These are phyloP conservation scores for Epicoccum nigrum DNA, from an alignment of 2,329 filamentous ascomycete species.

Conservation along the genomic window DNA sequence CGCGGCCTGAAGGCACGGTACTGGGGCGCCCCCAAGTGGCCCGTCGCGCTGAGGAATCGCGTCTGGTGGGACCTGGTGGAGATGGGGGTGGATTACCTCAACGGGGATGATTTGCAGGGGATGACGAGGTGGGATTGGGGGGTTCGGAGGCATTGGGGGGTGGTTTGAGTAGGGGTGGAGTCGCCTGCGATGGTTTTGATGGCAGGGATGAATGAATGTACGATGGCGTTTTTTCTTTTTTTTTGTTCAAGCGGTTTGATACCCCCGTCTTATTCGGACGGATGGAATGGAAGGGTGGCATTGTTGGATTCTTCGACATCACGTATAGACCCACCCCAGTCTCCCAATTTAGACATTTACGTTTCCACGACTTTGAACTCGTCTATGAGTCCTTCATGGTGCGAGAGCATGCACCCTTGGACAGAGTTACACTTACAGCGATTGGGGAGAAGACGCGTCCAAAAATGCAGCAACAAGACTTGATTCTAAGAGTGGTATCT, in stretches of 20 bases:
- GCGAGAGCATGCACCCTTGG: too few species aligned
- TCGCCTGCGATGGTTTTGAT: not conserved
- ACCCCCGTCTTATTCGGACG: too few species aligned
- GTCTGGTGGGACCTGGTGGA: slow-evolving; percentile 61
- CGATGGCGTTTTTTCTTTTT: slow-evolving; percentile 14
- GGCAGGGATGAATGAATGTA: not conserved
- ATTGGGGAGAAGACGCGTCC: too few species aligned
- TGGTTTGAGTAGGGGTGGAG: slow-evolving; percentile 23
- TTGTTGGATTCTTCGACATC: too few species aligned
- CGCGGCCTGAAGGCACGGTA: slow-evolving; percentile 63
- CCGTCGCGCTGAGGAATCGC: slow-evolving; percentile 58
- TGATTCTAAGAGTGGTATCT: slow-evolving; percentile 11
- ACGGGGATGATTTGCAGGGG: slow-evolving; percentile 62
- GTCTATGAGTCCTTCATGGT: too few species aligned
- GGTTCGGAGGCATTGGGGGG: slow-evolving; percentile 30
- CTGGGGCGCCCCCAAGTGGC: slow-evolving; percentile 64
- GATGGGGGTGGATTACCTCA: slow-evolving; percentile 63
- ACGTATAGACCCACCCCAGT: too few species aligned
- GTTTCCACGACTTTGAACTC: too few species aligned
- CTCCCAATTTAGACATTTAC: too few species aligned
- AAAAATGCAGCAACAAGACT: not conserved
- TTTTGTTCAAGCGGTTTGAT: too few species aligned
- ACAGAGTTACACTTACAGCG: too few species aligned
- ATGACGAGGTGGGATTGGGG: slow-evolving; percentile 58
- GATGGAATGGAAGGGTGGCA: too few species aligned